Percentiles rank a stretch among this genome's conserved stretches.
phyloP scores from a whole-genome alignment of 2,329 filamentous ascomycete species.

The Exophiala sp. region DNA sequence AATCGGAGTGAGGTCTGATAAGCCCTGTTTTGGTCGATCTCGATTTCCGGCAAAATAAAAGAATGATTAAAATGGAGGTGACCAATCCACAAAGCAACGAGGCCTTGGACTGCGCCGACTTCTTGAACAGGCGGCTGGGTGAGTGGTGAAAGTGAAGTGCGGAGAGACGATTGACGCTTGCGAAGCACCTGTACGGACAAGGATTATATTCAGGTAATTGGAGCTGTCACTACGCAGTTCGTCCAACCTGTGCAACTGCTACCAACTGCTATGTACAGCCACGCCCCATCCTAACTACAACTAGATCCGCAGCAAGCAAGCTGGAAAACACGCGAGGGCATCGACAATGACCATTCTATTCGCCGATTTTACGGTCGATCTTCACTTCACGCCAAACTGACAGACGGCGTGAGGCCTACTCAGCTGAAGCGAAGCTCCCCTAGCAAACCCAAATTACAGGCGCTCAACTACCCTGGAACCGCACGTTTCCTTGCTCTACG shows the following conservation, averaged over 20 bases:
- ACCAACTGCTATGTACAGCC: background rate
- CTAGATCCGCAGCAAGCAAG: background rate
- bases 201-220: background rate
- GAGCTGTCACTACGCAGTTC: no score
- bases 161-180: conserved; percentile 2
- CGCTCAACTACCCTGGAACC: background rate
- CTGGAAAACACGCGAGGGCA: background rate
- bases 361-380: background rate
- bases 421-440: no score
- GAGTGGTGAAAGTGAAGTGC: background rate
- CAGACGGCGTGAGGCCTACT: no score
- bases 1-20: no score
- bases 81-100: background rate
- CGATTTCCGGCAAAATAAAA: background rate
- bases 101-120: background rate
- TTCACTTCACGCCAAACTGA: background rate
- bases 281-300: no score
- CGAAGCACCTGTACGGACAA: no score
- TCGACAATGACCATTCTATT: background rate
- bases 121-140: background rate
- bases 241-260: background rate
- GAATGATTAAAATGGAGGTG: background rate
- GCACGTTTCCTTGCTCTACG: background rate
- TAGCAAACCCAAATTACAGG: no score
- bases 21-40: no score